phyloP scores from a whole-genome alignment of 768 basidiomycete species.

The Lanmaoa pseudosensibilis region DNA sequence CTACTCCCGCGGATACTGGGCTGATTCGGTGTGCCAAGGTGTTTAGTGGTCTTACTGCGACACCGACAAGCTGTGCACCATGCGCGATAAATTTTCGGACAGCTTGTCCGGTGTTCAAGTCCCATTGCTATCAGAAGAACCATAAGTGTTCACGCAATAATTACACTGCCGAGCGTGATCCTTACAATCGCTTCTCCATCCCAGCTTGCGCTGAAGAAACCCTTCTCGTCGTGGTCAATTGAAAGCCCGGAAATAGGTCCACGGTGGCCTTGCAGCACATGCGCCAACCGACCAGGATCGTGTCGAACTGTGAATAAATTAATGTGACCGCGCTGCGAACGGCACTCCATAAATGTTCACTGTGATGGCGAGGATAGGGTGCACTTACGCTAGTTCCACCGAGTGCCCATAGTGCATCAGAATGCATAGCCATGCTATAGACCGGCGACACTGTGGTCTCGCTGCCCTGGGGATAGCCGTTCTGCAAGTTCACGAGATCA shows the following conservation, averaged over 20 bases:
- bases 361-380: conserved; percentile 16
- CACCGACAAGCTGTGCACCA: conserved; percentile 77
- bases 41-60: conserved; percentile 70
- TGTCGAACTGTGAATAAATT: conserved; percentile 93
- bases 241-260: conserved; percentile 85
- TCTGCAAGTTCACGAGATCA: conserved; percentile 22
- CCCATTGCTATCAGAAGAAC: conserved; percentile 78
- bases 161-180: conserved; percentile 15
- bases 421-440: conserved; percentile 88
- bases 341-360: conserved; percentile 17
- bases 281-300: conserved; percentile 77
- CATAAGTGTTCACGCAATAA: conserved; percentile 4
- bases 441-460: conserved; percentile 67
- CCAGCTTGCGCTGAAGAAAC: conserved; percentile 91
- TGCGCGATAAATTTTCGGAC: conserved; percentile 79
- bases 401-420: conserved; percentile 90
- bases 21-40: conserved; percentile 36
- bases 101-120: conserved; percentile 85
- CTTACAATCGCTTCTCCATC: conserved; percentile 85
- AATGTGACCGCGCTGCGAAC: conserved; percentile 76
- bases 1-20: conserved; percentile 25
- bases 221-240: conserved; percentile 78
- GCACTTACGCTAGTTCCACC: conserved; percentile 79
- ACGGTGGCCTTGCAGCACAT: conserved; percentile 66
- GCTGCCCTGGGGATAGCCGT: conserved; percentile 41